Evolutionary conservation across 2,329 filamentous ascomycete species (phyloP).

Genomic region (Alternaria gansuensis): DNA sequence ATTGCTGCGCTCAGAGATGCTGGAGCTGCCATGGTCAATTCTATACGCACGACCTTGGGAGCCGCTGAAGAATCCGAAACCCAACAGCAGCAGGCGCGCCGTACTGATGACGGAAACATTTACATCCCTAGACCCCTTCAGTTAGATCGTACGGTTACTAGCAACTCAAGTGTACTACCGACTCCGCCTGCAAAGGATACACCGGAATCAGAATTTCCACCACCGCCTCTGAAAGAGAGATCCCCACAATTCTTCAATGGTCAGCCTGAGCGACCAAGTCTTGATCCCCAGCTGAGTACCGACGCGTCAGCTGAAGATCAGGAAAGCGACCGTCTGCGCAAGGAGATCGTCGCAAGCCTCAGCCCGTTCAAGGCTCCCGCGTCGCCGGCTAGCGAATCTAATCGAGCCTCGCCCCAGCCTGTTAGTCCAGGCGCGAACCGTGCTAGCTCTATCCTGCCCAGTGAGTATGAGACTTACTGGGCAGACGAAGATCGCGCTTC

Average conservation of each 20-base stretch:
- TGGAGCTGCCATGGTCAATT: slow-evolving; percentile 59
- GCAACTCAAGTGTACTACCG: slow-evolving; percentile 53
- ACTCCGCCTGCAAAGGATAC: slow-evolving; percentile 60
- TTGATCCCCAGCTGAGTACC: slow-evolving; percentile 56
- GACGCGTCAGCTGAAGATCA: slow-evolving; percentile 65
- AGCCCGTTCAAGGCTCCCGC: slow-evolving; percentile 49
- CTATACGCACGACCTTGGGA: slow-evolving; percentile 55
- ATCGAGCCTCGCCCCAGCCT: slow-evolving; percentile 40
- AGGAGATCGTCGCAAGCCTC: slow-evolving; percentile 78
- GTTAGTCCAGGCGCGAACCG: slow-evolving; percentile 47
- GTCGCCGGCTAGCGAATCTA: slow-evolving; percentile 29
- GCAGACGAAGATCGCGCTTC: slow-evolving; percentile 58
- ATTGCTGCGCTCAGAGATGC: slow-evolving; percentile 58
- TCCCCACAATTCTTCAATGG: slow-evolving; percentile 31
- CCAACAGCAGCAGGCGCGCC: slow-evolving; percentile 16
- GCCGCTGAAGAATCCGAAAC: slow-evolving; percentile 32
- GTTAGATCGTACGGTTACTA: slow-evolving; percentile 50
- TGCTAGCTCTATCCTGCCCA: slow-evolving; percentile 70
- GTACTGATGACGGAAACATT: slow-evolving; percentile 45
- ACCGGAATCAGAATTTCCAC: slow-evolving; percentile 42
- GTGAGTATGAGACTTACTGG: slow-evolving; percentile 75
- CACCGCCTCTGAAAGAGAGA: slow-evolving; percentile 52
- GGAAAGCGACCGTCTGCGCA: slow-evolving; percentile 74
- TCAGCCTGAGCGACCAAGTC: slow-evolving; percentile 34
- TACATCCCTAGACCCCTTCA: slow-evolving; percentile 50